Evolutionary conservation across 768 basidiomycete genomes (phyloP), one percentile per base, ranked within the genome.

Genomic region (Thelephora ganbajun): DNA sequence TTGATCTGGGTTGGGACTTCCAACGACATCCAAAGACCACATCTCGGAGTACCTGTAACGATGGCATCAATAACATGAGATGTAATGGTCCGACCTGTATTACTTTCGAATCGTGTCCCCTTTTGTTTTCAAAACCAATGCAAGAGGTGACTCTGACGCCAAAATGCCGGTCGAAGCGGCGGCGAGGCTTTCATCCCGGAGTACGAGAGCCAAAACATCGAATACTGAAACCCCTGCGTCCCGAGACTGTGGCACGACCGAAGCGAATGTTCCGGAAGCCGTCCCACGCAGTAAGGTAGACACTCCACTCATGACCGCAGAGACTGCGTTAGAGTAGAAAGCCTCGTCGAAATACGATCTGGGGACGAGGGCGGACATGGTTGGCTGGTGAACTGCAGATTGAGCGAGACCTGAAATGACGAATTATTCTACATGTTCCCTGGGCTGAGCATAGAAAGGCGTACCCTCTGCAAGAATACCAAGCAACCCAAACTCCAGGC

Each of bases 391-490:
- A 5, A 76, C 70, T 2, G 76, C 71, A 1, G 74, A 60, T 59
- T 73, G 69, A 0, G 79, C 77, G 4, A 83, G 66, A 34, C 79
- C 80, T 79, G 45, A 35, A 18, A 43, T 42, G 22, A 39, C 6
- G 43, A 33, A 46, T 20, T 35, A 18, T 30, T 13, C 42, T 19
- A 19, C 23, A n/a, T 6, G 22, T 4, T 33, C 20, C 42, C 18
- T 18, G 22, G 37, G 14, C 22, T 14, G 43, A 20, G 12, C 20
- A 4, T 3, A 23, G 13, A 23, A 33, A 45, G 2, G 23, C 50
- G 1, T 46, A 80, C 82, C 83, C 66, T 85, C 81, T 1, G 74
- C 74, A 1, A 75, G 59, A 43, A 81, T 59, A 0, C 80, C 82
- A 6, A 73, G 69, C 18, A 79, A 48, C 12, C 69, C 66, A 50